Conservation (phyloP, 2,329 filamentous ascomycete species). For the Zasmidium citrigriseum region DNA sequence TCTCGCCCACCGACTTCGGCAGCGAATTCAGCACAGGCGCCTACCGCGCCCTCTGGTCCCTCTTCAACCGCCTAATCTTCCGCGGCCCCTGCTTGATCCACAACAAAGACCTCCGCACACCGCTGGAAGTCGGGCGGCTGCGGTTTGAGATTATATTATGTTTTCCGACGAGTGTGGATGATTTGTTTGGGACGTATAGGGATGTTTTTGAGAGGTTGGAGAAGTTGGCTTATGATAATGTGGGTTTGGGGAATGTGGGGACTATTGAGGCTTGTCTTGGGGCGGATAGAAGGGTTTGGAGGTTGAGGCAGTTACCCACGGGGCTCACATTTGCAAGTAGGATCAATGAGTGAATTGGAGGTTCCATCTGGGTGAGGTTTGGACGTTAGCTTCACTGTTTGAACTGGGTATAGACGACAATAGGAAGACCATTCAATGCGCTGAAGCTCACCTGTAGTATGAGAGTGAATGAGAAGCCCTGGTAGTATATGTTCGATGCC, state of each 20-base stretch:
- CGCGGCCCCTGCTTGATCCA: conserved; percentile 13
- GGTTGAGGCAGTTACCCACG: conserved; percentile 14
- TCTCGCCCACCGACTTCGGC: conserved; percentile 9
- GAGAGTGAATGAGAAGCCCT: not conserved
- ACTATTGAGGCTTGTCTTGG: conserved; percentile 17
- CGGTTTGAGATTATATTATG: conserved; percentile 17
- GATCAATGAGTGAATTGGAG: conserved; percentile 1
- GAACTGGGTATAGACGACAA: not conserved
- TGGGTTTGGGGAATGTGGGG: conserved; percentile 15
- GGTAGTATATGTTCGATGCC: not conserved
- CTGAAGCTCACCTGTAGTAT: not conserved
- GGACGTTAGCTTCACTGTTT: not conserved
- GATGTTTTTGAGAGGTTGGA: conserved; percentile 20
- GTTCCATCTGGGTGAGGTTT: not conserved
- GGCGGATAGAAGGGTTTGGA: conserved; percentile 16
- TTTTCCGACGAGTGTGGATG: conserved; percentile 17
- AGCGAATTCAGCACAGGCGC: conserved; percentile 21
- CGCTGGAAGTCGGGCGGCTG: conserved; percentile 10
- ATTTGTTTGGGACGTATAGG: conserved; percentile 18
- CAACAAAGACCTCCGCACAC: conserved; percentile 1
- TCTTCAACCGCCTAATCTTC: conserved; percentile 14
- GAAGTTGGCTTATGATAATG: conserved; percentile 18
- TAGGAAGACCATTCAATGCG: not conserved
- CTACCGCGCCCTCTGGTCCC: conserved; percentile 17
- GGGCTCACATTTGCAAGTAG: conserved; percentile 14